Conservation (phyloP, 257 asterid species). For the Solanum pennellii region DNA sequence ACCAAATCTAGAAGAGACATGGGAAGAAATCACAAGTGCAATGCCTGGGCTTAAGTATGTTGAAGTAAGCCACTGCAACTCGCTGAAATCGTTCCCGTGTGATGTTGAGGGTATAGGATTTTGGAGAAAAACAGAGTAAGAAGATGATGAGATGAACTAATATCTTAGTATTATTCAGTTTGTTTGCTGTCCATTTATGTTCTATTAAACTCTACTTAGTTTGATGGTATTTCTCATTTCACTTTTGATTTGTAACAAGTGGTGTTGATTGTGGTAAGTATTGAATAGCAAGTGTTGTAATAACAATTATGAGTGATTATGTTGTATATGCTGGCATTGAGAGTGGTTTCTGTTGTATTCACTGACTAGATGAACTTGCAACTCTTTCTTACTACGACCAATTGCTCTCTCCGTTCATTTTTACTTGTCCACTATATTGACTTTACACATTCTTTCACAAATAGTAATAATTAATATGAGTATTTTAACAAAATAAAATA, state of each 20-base stretch:
- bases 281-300: not conserved
- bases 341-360: too few relatives aligned
- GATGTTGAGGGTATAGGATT: not conserved
- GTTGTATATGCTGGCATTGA: not conserved
- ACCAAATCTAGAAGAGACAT: conserved; percentile 2
- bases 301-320: not conserved
- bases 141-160: not conserved
- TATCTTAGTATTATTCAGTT: not conserved
- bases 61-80: conserved; percentile 13
- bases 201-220: too few relatives aligned
- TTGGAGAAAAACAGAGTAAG: not conserved
- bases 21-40: not conserved
- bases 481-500: too few relatives aligned
- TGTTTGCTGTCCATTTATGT: not conserved
- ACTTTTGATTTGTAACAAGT: not conserved
- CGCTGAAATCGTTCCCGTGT: not conserved
- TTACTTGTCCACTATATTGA: too few relatives aligned
- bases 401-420: too few relatives aligned
- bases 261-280: too few relatives aligned
- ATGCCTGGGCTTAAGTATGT: conserved; percentile 1
- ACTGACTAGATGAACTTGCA: too few relatives aligned
- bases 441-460: too few relatives aligned
- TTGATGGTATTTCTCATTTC: not conserved
- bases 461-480: too few relatives aligned
- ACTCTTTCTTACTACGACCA: too few relatives aligned